Percentiles rank a stretch among this genome's conserved stretches.
Evolutionary conservation across 331 rosid species (phyloP).

Genomic region (Quercus phellos): DNA sequence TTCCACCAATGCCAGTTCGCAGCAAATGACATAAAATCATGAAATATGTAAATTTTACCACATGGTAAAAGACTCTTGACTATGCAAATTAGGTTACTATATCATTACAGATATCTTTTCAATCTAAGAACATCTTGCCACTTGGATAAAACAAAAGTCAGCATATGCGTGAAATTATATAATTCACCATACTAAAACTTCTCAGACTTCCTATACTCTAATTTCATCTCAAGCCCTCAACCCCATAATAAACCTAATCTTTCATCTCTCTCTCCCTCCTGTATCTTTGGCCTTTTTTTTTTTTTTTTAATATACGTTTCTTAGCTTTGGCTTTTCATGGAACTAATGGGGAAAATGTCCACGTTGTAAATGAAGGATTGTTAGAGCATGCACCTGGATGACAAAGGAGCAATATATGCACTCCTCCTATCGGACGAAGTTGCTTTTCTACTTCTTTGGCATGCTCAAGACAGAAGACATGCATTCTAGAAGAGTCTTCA

Average conservation of each 20-base stretch:
- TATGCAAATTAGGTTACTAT: neutral
- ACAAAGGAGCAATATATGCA: conserved; percentile 61
- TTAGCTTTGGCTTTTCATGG: too few relatives aligned
- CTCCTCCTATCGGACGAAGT: conserved; percentile 80
- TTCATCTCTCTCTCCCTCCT: neutral
- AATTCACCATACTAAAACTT: neutral
- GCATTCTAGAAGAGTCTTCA: conserved; percentile 81
- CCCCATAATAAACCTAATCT: neutral
- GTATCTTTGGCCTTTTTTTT: neutral
- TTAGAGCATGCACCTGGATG: conserved; percentile 68
- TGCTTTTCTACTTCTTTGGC: conserved; percentile 78
- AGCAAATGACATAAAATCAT: neutral
- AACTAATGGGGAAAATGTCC: neutral
- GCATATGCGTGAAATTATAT: neutral
- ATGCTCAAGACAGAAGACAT: conserved; percentile 89
- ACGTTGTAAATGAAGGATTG: neutral
- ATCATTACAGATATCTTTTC: neutral
- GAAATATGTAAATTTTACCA: neutral
- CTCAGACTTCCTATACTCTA: neutral
- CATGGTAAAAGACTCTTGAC: neutral
- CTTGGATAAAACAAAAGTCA: neutral
- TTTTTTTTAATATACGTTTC: neutral
- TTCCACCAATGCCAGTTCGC: neutral
- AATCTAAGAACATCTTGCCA: neutral
- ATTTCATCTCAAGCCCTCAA: neutral